Conservation (phyloP, 345 rosid species). For the Geranium brycei region DNA sequence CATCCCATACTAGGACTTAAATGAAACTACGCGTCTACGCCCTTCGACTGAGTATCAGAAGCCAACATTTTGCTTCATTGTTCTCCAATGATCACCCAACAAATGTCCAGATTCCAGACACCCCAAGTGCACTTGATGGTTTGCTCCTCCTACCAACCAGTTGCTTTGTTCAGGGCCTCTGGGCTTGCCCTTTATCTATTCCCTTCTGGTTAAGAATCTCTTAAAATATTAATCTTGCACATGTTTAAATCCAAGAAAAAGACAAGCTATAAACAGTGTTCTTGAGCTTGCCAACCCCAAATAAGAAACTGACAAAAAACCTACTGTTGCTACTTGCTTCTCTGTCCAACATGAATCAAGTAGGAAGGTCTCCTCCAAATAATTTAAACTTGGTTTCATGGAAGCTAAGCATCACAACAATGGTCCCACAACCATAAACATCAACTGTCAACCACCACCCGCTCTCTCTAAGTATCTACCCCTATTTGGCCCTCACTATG, state of each 20-base stretch:
- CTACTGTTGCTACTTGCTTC: too few relatives aligned
- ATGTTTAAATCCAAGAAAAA: not conserved
- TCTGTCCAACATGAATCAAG: too few relatives aligned
- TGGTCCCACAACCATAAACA: not conserved
- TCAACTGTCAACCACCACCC: not conserved
- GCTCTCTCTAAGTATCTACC: not conserved
- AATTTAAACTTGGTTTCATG: not conserved
- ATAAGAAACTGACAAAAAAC: too few relatives aligned
- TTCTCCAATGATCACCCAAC: not conserved
- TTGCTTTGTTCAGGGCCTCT: not conserved
- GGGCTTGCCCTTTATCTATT: not conserved
- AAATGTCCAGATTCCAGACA: not conserved
- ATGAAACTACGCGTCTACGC: too few relatives aligned
- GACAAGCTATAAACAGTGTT: not conserved
- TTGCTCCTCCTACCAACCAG: not conserved
- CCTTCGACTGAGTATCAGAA: not conserved
- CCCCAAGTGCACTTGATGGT: not conserved
- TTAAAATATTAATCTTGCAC: not conserved
- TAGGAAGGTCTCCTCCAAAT: not conserved
- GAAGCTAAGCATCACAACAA: not conserved
- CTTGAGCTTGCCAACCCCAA: not conserved
- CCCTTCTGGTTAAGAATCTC: not conserved
- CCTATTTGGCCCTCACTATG: not conserved
- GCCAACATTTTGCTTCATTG: not conserved
- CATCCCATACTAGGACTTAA: not conserved